phyloP scores from a whole-genome alignment of 208 protist genomes.

The Leishmania lainsoni region DNA sequence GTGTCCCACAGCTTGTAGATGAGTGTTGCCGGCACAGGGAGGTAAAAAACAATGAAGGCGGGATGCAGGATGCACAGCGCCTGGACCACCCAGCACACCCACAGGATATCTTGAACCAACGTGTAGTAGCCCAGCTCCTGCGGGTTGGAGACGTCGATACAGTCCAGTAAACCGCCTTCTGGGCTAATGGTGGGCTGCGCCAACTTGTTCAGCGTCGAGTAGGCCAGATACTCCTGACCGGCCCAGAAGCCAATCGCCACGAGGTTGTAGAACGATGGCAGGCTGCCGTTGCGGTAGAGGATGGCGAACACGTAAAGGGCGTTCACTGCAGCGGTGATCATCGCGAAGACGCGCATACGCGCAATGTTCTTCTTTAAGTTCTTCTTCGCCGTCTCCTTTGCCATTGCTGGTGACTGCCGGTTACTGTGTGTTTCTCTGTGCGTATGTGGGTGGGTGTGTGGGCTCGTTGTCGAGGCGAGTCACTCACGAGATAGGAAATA shows the following conservation, averaged over 20 bases:
- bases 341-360: constrained; percentile 73
- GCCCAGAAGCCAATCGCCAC: constrained; percentile 76
- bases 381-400: constrained; percentile 89
- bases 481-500: neutral
- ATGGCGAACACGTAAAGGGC: constrained; percentile 56
- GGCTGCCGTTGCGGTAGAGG: constrained; percentile 63
- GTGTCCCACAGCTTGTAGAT: constrained; percentile 72
- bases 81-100: constrained; percentile 90
- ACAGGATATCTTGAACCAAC: constrained; percentile 86
- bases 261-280: constrained; percentile 57
- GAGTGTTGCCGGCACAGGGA: constrained; percentile 77
- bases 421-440: neutral
- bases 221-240: constrained; percentile 71
- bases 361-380: constrained; percentile 67
- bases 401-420: constrained; percentile 43
- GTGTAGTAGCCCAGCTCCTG: constrained; percentile 78
- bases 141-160: constrained; percentile 77
- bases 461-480: neutral
- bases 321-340: constrained; percentile 73
- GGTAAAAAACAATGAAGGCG: constrained; percentile 84
- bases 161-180: constrained; percentile 71
- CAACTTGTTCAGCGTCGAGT: constrained; percentile 54
- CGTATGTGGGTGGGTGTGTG: neutral
- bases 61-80: constrained; percentile 67
- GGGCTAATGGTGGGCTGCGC: constrained; percentile 50